Base-by-base conservation (phyloP, 208 protist genomes). In the Leishmania braziliensis region DNA sequence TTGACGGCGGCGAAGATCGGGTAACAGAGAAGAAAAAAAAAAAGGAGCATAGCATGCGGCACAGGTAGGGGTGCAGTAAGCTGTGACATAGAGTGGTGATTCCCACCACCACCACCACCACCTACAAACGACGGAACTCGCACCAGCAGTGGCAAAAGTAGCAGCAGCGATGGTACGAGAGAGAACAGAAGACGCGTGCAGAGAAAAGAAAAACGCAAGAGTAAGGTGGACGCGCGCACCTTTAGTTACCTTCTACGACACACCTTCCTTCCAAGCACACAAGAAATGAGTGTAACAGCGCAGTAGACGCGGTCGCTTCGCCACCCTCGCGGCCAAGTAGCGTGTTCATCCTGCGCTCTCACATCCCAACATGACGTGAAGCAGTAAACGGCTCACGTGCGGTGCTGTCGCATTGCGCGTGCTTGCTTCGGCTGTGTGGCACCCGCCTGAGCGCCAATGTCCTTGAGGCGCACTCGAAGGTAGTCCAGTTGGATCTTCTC, bases 401-500 rank as follows among this genome's bases (percentile, higher is more conserved):
- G 79, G 26, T 70, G 83, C 79, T 78, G 66, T 9, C 65, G 50
- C 54, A 58, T 69, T 16, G 29, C 20, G n/a, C 36, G 50, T 2
- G 0, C 72, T 12, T 75, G 46, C 43, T 84, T 77, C 16, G 29
- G 8, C 33, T 74, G 77, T 16, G 77, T 80, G 65, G 43, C 77
- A 18, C 76, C 76, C 12, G 60, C 4, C 33, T 39, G n/a, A 12
- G 54, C 76, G 39, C 51, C 81, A 65, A 83, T 43, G 50, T 89
- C 89, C 56, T 84, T 84, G 65, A 89, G 29, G 50, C 79, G 65
- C 29, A 96, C 89, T 80, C 93, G 93, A 58, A 98, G 81, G 72
- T 95, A 96, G 75, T 96, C 93, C 3, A 96, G 86, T 43, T 89
- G 72, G 51, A 98, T 85, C 54, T 85, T 88, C 82, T 95, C 89